Percentiles rank a stretch among this genome's conserved stretches.
phyloP scores from a whole-genome alignment of 345 rosid genomes.

The Syzygium aqueum region DNA sequence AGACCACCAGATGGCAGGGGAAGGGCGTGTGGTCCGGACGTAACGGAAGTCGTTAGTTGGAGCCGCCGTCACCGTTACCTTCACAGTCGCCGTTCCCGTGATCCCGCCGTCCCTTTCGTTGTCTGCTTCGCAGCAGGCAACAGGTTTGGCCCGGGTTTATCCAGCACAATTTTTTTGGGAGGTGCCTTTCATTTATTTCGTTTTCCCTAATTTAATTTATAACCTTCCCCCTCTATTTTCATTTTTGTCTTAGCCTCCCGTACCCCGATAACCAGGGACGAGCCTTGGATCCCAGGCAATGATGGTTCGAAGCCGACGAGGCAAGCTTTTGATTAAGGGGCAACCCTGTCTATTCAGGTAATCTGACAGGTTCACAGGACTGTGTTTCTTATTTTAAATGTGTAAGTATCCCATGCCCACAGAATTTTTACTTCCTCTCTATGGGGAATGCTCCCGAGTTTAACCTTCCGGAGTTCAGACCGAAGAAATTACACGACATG shows the following conservation, averaged over 20 bases:
- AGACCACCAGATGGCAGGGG: not conserved
- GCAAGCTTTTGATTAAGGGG: too few relatives aligned
- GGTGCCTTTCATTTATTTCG: not conserved
- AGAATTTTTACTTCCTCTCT: too few relatives aligned
- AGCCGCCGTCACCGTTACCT: not conserved
- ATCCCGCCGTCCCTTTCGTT: conserved; percentile 31
- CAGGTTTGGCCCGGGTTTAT: conserved; percentile 39
- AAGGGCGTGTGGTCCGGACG: conserved; percentile 12
- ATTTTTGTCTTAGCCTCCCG: not conserved
- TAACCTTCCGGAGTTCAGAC: too few relatives aligned
- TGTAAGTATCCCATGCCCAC: fast-evolving
- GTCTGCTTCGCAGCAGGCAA: conserved; percentile 61
- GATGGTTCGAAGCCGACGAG: too few relatives aligned
- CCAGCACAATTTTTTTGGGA: conserved; percentile 31
- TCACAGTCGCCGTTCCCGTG: conserved; percentile 14
- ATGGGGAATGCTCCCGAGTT: too few relatives aligned
- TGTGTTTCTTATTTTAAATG: fast-evolving
- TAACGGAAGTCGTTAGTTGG: conserved; percentile 9
- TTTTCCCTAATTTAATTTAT: conserved; percentile 11
- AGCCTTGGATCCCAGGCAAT: too few relatives aligned
- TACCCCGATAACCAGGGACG: too few relatives aligned
- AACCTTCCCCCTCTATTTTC: not conserved
- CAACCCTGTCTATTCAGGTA: fast-evolving
- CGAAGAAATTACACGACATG: fast-evolving
- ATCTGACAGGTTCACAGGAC: too few relatives aligned